Conservation (phyloP, 495 filamentous ascomycete genomes). For the Penicillium paradoxum region DNA sequence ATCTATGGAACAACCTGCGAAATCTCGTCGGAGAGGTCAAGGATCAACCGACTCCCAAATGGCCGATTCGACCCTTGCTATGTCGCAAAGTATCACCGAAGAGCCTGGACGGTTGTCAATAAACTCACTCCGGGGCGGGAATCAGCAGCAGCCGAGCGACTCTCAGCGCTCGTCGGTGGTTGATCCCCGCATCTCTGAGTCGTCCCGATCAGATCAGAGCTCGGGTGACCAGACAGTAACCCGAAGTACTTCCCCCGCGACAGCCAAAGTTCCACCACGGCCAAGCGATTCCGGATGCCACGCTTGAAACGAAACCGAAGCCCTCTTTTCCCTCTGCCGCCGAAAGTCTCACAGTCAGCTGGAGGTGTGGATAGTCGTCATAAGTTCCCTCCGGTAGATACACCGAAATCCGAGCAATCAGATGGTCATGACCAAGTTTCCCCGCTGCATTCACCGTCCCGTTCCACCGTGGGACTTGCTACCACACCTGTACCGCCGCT, state of each 20-base stretch:
- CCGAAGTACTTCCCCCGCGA: conserved; percentile 28
- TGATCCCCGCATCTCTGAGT: conserved; percentile 76
- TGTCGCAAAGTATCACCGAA: conserved; percentile 58
- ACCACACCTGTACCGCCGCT: conserved; percentile 37
- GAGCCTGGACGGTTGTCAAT: conserved; percentile 59
- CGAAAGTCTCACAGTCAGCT: conserved; percentile 46
- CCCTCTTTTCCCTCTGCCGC: conserved; percentile 82
- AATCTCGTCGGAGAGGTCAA: conserved; percentile 20
- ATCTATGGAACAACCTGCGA: conserved; percentile 14
- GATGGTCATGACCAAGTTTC: conserved; percentile 38
- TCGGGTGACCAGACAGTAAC: conserved; percentile 61
- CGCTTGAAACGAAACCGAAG: conserved; percentile 77
- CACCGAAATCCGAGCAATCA: conserved; percentile 24
- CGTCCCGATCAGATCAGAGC: conserved; percentile 85
- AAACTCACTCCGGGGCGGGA: conserved; percentile 42
- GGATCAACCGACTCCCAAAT: conserved; percentile 33
- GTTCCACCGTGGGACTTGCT: conserved; percentile 43
- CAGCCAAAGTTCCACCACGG: conserved; percentile 42
- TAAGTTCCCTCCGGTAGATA: conserved; percentile 21
- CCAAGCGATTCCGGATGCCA: conserved; percentile 74
- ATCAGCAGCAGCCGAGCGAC: conserved; percentile 59
- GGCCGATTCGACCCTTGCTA: conserved; percentile 38
- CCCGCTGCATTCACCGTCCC: conserved; percentile 54
- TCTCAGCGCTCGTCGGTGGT: conserved; percentile 62
- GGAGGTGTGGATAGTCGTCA: conserved; percentile 21